Percentiles rank a stretch among this genome's conserved stretches.
phyloP scores from a whole-genome alignment of 1,284 basidiomycete genomes.

The Agroathelia rolfsii region DNA sequence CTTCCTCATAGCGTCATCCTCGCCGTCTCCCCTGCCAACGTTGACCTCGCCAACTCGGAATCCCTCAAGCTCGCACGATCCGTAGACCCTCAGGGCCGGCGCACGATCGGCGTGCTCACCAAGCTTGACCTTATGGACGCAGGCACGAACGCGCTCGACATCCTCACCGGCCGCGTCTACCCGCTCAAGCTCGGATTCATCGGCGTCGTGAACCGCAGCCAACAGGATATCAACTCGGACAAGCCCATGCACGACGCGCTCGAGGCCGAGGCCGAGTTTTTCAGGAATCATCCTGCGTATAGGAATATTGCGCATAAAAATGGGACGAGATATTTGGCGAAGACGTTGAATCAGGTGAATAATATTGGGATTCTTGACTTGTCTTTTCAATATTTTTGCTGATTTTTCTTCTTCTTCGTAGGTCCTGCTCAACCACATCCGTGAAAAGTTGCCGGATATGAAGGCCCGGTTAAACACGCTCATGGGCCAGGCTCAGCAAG shows the following conservation, averaged over 20 bases:
- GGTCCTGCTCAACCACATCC: constrained; percentile 96
- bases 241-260: constrained; percentile 83
- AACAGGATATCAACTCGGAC: constrained; percentile 92
- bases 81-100: constrained; percentile 90
- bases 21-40: constrained; percentile 93
- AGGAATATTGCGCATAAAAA: constrained; percentile 96
- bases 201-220: constrained; percentile 93
- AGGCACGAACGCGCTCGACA: constrained; percentile 93
- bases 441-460: constrained; percentile 99
- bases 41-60: constrained; percentile 97
- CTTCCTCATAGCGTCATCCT: constrained; percentile 71
- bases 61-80: constrained; percentile 92
- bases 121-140: constrained; percentile 99
- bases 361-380: not conserved
- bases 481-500: constrained; percentile 99
- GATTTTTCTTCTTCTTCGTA: constrained; percentile 18
- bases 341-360: constrained; percentile 84
- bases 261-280: constrained; percentile 86
- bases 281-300: constrained; percentile 84
- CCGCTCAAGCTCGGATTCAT: constrained; percentile 98
- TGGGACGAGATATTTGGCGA: constrained; percentile 91
- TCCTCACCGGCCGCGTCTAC: constrained; percentile 93
- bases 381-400: constrained; percentile 2
- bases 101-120: constrained; percentile 93
- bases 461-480: constrained; percentile 96